A percentile compares a stretch with the other conserved stretches of the same genome.
phyloP scores from a whole-genome alignment of 108 stramenopile genomes.

The Craspedostauros australis region DNA sequence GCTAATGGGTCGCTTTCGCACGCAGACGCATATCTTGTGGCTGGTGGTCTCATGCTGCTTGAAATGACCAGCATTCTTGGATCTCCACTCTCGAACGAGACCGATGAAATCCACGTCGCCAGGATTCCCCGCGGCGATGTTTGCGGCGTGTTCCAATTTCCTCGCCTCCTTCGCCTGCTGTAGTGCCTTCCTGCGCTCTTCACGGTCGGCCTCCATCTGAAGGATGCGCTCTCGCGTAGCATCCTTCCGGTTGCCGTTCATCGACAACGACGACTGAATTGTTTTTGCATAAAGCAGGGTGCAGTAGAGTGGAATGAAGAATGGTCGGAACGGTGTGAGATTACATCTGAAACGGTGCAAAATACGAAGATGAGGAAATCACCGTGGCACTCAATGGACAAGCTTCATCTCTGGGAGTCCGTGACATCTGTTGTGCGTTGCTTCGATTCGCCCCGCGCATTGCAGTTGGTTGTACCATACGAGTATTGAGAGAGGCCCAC shows the following conservation, averaged over 20 bases:
- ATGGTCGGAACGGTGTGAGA: no score
- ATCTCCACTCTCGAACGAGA: constrained; percentile 82
- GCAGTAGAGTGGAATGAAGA: no score
- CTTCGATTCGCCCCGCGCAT: no score
- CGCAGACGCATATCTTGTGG: constrained; percentile 82
- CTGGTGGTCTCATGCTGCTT: constrained; percentile 11
- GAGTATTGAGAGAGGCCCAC: no score
- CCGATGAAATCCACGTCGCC: constrained; percentile 98
- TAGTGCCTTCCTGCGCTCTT: constrained; percentile 76
- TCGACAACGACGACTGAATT: no score
- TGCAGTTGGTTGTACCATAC: no score
- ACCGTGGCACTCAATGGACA: no score
- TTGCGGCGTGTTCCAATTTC: constrained; percentile 69
- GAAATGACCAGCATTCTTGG: constrained; percentile 37
- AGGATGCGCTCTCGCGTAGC: constrained; percentile 69
- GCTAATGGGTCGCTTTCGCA: constrained; percentile 82
- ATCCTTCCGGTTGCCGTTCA: constrained; percentile 52
- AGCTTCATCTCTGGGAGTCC: no score
- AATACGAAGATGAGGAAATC: no score
- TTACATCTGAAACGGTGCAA: no score
- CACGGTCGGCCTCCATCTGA: constrained; percentile 83
- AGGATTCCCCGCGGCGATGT: constrained; percentile 86
- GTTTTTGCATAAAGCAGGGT: no score
- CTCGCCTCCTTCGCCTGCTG: constrained; percentile 63
- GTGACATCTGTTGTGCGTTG: no score